Evolutionary conservation across 768 basidiomycete genomes (phyloP).

Genomic region (Lactarius tabidus): DNA sequence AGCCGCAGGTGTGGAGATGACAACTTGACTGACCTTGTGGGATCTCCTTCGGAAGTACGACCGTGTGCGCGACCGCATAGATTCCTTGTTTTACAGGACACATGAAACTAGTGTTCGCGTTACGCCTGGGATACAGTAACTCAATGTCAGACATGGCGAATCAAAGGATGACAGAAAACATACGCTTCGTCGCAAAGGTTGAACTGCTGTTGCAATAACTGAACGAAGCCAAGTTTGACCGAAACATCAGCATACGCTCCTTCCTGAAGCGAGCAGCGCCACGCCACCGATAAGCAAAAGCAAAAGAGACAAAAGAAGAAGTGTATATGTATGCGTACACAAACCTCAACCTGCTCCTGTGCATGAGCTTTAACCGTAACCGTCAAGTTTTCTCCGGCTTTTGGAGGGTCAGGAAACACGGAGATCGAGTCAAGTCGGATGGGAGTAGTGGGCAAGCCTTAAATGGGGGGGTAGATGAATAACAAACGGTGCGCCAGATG

Average conservation of each 20-base stretch:
- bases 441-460: constrained; percentile 44
- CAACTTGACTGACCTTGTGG: constrained; percentile 64
- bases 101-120: constrained; percentile 68
- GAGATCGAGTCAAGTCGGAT: constrained; percentile 67
- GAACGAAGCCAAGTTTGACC: constrained; percentile 93
- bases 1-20: too few relatives aligned
- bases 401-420: constrained; percentile 83
- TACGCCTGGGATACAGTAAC: constrained; percentile 52
- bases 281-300: background rate
- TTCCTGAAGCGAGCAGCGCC: constrained; percentile 58
- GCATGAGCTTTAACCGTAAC: constrained; percentile 70
- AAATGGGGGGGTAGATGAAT: constrained; percentile 16
- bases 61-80: constrained; percentile 77
- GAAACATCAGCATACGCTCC: constrained; percentile 86
- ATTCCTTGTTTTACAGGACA: constrained; percentile 78
- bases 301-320: background rate
- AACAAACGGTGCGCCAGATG: constrained; percentile 22
- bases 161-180: constrained; percentile 38
- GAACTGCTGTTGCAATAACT: constrained; percentile 77
- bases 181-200: constrained; percentile 95
- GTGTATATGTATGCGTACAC: constrained; percentile 22
- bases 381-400: constrained; percentile 84
- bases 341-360: constrained; percentile 63
- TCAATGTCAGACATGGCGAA: background rate
- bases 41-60: constrained; percentile 86